Base-by-base conservation (phyloP, 1,139 yeast species). In the Debaryomyces coudertii region DNA sequence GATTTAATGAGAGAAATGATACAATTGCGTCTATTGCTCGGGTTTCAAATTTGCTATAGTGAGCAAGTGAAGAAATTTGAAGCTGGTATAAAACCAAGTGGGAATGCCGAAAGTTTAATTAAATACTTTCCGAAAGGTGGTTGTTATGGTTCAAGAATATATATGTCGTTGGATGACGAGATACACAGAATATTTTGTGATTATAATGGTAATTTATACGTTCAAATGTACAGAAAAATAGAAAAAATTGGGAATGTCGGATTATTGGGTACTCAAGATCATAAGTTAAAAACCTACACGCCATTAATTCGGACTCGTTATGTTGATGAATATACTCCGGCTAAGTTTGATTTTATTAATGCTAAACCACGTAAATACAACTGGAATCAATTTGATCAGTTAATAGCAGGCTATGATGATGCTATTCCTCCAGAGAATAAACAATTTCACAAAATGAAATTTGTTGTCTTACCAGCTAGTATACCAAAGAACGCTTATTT, bases 311-410 rank as follows among this genome's bases (percentile, higher is more conserved):
- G 92, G 60, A 89, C 98, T 0, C 72, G 95, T 48, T 89, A 88
- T 61, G 92, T 90, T 28, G 82, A 78, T 38, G 77, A 72, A 12
- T 90, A 85, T 58, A 68, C 80, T n/a, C 73, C 79, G 2, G 77
- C 89, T 0, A 72, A 71, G 47, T 76, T 85, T 7, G 83, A 83
- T 53, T 80, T 83, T 3, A 69, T 80, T 15, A 78, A 79, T 45
- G 73, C 72, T 4, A 71, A 73, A 38, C 77, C 87, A 1, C 68
- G 80, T 36, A 72, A 75, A 14, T 80, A 83, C 51, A 90, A 92
- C 52, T 95, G 99, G 99, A 92, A 92, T 57, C 87, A 85, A 52
- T 76, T 90, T 51, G 99, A 95, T 66, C 97, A 90, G 60, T 77
- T 82, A 22, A 66, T 93, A 20, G 97, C 98, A 1, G 99, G 99